These are phyloP conservation scores for Candida sanyaensis DNA, from an alignment of 1,139 yeast genomes.

Conservation along the genomic window DNA sequence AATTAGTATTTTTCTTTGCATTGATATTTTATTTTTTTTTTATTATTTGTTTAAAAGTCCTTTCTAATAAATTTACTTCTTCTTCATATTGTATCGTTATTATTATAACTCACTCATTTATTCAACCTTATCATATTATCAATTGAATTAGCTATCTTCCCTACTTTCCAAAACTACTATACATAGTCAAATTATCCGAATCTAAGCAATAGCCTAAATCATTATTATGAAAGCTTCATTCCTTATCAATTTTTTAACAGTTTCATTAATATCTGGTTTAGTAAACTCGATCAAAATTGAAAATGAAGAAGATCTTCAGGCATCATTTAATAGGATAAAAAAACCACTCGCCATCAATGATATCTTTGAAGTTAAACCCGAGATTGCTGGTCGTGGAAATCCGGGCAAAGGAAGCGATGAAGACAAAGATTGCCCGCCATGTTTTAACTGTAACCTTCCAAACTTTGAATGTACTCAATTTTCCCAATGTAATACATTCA, in stretches of 20 bases:
- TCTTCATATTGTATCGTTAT: too few relatives aligned
- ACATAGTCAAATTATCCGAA: neutral
- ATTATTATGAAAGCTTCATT: constrained; percentile 1
- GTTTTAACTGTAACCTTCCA: constrained; percentile 93
- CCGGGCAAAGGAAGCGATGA: constrained; percentile 10
- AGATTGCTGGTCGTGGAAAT: neutral
- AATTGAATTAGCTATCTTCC: too few relatives aligned
- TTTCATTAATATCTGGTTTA: constrained; percentile 2
- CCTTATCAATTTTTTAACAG: constrained; percentile 1
- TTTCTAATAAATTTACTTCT: too few relatives aligned
- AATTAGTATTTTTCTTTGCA: too few relatives aligned
- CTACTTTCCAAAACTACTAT: neutral
- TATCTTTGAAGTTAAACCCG: constrained; percentile 23
- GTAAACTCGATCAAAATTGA: constrained; percentile 12
- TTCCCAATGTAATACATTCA: constrained; percentile 79
- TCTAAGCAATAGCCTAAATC: neutral
- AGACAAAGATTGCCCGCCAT: constrained; percentile 68
- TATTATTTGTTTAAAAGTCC: too few relatives aligned
- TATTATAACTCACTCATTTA: too few relatives aligned
- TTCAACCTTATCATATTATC: too few relatives aligned
- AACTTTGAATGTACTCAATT: constrained; percentile 89
- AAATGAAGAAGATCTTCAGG: constrained; percentile 16
- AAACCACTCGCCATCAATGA: constrained; percentile 27
- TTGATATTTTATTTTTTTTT: too few relatives aligned
- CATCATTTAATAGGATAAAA: constrained; percentile 28